Base-by-base conservation (phyloP, 169 alveolate species). In the Plasmodium gaboni region DNA sequence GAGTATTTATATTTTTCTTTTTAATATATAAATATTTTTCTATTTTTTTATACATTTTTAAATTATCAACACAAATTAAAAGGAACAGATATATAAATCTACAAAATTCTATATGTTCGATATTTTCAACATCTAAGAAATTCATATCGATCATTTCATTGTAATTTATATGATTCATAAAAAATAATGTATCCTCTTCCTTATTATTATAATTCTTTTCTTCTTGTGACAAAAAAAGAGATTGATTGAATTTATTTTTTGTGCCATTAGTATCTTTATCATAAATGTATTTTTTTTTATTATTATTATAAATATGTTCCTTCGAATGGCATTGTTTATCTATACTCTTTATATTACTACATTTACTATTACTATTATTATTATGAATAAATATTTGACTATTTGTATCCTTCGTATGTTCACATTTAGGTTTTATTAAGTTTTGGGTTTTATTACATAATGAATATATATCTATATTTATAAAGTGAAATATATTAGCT, bases 391-490 rank as follows among this genome's bases (percentile, higher is more conserved):
- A 53, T 3, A 53, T 17, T 53, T 13, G 61, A 53, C 6, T 10
- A 61, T 61, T 61, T 24, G 10, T 17, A 61, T 1, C 28, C 60
- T n/a, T 24, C 42, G 42, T 10, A 6, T 24, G 13, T n/a, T 68
- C 44, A 50, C 2, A 9, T 17, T 46, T n/a, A 44, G 26, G 26
- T 51, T 48, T 57, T 5, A 1, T n/a, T 13, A 13, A 22, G 13
- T 19, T 61, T 1, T 24, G 19, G 0, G 9, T 7, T 61, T 13
- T 24, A 61, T 61, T 17, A 50, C 13, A 64, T 46, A 70, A 59
- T 44, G 72, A 86, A 28, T 86, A 86, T 59, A 86, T 86, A 44
- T 86, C 92, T n/a, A 86, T 86, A 32, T 86, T 86, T 12, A 86
- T 3, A 69, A 86, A 59, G 61, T 57, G 67, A 17, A 86, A 86